Conservation (phyloP, 1,284 basidiomycete genomes). For the Lignosus rhinocerotis region DNA sequence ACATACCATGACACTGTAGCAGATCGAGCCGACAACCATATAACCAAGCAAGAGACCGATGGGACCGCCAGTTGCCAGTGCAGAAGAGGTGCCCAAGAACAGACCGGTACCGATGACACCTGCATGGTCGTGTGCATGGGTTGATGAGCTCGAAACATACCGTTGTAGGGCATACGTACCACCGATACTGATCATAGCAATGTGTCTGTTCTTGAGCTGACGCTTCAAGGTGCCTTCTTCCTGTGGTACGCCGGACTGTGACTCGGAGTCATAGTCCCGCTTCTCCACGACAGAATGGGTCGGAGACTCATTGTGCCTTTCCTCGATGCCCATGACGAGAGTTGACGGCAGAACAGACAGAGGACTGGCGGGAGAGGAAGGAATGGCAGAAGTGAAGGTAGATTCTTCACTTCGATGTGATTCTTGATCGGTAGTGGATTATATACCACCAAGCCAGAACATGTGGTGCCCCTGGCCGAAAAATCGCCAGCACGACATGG, state of each 20-base stretch:
- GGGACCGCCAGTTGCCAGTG: conserved; percentile 57
- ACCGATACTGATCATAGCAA: conserved; percentile 44
- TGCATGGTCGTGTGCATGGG: conserved; percentile 35
- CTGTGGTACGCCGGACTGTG: conserved; percentile 11
- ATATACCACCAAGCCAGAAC: conserved; percentile 11
- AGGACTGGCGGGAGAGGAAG: neutral
- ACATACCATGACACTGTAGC: conserved; percentile 47
- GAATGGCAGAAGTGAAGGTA: conserved; percentile 4
- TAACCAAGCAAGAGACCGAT: conserved; percentile 69
- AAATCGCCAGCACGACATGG: neutral
- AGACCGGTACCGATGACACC: conserved; percentile 79
- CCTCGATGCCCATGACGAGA: conserved; percentile 23
- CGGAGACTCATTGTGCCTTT: conserved; percentile 15
- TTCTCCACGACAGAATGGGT: conserved; percentile 19
- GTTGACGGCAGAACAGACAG: conserved; percentile 1
- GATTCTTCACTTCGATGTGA: conserved; percentile 4
- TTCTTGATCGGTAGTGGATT: neutral
- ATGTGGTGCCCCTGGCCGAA: conserved; percentile 7
- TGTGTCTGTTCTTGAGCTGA: conserved; percentile 41
- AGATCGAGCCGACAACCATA: conserved; percentile 58
- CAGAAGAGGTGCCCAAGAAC: conserved; percentile 63
- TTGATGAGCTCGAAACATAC: neutral
- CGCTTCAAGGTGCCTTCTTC: conserved; percentile 30
- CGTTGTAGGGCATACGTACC: conserved; percentile 20
- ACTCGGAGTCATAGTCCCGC: conserved; percentile 24